Percentiles rank a stretch among this genome's conserved stretches.
phyloP scores from a whole-genome alignment of 148 eudicot genomes.

The Camellia sinensis region DNA sequence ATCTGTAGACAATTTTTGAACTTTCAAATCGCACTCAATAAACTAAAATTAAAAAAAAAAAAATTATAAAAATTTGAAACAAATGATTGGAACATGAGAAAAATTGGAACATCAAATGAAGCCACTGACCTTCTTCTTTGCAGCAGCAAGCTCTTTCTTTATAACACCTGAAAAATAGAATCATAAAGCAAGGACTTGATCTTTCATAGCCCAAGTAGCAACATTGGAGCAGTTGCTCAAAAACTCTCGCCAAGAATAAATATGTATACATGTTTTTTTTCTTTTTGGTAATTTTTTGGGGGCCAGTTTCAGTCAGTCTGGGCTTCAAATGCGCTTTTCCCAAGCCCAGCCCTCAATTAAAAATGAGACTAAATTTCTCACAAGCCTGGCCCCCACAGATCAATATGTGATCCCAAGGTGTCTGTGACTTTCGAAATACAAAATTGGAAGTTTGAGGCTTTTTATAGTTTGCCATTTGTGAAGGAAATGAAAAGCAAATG shows the following conservation, averaged over 20 bases:
- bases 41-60: background rate
- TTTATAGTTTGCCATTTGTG: background rate
- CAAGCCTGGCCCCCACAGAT: too few species aligned
- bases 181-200: conserved; percentile 4
- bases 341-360: too few species aligned
- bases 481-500: background rate
- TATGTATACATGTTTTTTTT: too few species aligned
- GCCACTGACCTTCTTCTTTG: conserved; percentile 59
- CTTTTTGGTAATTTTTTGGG: too few species aligned
- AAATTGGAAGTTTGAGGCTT: background rate
- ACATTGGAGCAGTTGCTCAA: background rate
- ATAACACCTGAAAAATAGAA: conserved; percentile 42
- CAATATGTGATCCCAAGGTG: too few species aligned
- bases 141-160: conserved; percentile 71
- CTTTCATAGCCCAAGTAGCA: background rate
- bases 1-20: conserved; percentile 42
- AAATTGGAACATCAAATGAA: background rate
- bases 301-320: too few species aligned
- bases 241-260: background rate
- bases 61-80: background rate
- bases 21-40: background rate
- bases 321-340: too few species aligned
- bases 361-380: too few species aligned
- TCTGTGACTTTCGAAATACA: background rate
- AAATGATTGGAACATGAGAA: background rate